Evolutionary conservation across 768 basidiomycete species (phyloP).

Genomic region (Dioszegia aurantiaca): DNA sequence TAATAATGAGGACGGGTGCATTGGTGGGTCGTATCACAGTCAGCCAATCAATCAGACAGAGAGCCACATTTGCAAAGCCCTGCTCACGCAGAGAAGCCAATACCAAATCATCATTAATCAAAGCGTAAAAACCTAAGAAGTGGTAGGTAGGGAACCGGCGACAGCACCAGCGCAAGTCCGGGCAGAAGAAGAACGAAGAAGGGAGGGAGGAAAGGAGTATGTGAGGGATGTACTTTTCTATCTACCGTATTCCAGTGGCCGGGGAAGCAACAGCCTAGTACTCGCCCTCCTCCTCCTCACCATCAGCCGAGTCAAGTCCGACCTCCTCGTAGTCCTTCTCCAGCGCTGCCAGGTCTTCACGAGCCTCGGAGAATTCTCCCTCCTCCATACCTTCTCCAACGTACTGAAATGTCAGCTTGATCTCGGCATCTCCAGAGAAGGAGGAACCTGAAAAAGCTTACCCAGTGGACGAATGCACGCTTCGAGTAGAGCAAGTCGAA

Average conservation of each 20-base stretch:
- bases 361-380: conserved; percentile 97
- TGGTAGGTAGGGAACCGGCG: not conserved
- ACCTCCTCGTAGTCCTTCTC: conserved; percentile 66
- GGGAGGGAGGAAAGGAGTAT: conserved; percentile 1
- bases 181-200: not conserved
- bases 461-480: conserved; percentile 56
- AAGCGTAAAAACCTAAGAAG: not conserved
- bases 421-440: conserved; percentile 56
- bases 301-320: conserved; percentile 53
- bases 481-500: conserved; percentile 97
- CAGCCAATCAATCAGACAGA: no score
- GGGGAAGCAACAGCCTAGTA: conserved; percentile 38
- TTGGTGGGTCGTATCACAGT: no score
- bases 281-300: conserved; percentile 53
- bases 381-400: conserved; percentile 99
- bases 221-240: not conserved
- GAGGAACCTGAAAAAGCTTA: conserved; percentile 31
- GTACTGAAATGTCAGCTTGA: conserved; percentile 60
- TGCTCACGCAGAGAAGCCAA: no score
- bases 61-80: no score
- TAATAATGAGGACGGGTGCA: no score
- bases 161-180: not conserved
- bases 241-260: not conserved
- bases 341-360: conserved; percentile 94
- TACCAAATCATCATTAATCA: not conserved